Evolutionary conservation across 2,329 filamentous ascomycete genomes (phyloP), one percentile per base, ranked within the genome.

Genomic region (Magnaporthales sp.): DNA sequence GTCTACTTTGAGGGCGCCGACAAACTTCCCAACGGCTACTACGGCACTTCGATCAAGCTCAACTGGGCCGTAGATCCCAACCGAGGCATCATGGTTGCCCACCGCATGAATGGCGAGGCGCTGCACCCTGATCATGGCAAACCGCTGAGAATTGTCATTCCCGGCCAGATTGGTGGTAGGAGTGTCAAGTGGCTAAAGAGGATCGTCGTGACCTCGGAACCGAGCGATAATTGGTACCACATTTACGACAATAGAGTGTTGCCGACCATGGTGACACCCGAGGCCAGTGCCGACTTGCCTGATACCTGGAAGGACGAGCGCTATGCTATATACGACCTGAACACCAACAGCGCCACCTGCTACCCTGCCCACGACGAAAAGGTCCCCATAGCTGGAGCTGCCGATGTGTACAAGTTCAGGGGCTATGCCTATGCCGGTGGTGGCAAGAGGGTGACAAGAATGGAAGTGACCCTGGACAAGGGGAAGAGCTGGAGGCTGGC

Each of bases 161-260:
- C 93, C 0, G 93, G 93, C 0, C 92, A 96, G 76, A 97, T 97
- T 69, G 93, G 93, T 38, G 93, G 93, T 0, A 85, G 93, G 69
- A 96, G 92, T 75, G 93, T 97, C 32, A 97, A 97, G 77, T 97
- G 93, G 93, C 75, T 97, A 67, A 94, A 89, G 79, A 89, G 83
- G 70, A 84, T 97, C 68, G 90, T 93, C 60, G 77, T 97, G 64
- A 94, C 92, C 0, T 85, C 88, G 10, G 81, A 83, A 27, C 92
- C 93, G 0, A 96, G 92, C 74, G 89, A 94, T 69, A 97, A 96
- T 74, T 96, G 92, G 92, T 97, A 97, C 73, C 93, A 97, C 76
- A 92, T 96, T 69, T 93, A 95, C 76, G 93, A 97, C 75, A 97
- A 97, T 74, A 83, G 92, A 67, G 92, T 97, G 1, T 79, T 97